A percentile compares a stretch with the other conserved stretches of the same genome.
These are phyloP conservation scores for Pisolithus sp. DNA, from an alignment of 768 basidiomycete genomes.

Conservation along the genomic window DNA sequence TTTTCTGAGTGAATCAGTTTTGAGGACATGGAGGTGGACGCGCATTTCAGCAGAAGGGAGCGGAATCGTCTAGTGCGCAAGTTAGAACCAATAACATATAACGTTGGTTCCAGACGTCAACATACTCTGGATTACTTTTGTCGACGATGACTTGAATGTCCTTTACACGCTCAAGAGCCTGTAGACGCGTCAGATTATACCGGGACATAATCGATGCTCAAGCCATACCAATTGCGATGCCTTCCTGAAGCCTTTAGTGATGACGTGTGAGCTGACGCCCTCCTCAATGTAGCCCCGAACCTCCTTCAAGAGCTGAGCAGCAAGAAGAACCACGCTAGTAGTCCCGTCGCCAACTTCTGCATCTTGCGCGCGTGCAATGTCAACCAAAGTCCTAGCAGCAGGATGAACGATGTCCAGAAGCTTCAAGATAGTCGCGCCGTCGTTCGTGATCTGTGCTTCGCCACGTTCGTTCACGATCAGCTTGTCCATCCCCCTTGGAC, in stretches of 20 bases:
- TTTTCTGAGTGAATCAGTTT: slow-evolving; percentile 98
- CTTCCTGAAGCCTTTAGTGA: slow-evolving; percentile 92
- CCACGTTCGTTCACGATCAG: slow-evolving; percentile 91
- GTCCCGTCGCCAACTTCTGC: slow-evolving; percentile 99
- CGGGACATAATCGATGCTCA: slow-evolving; percentile 1
- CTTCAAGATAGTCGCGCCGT: slow-evolving; percentile 98
- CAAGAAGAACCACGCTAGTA: slow-evolving; percentile 90
- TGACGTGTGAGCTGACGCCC: slow-evolving; percentile 93
- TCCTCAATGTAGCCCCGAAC: slow-evolving; percentile 89
- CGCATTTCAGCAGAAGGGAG: slow-evolving; percentile 91
- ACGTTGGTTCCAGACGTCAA: slow-evolving; percentile 7
- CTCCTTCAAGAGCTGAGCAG: slow-evolving; percentile 92
- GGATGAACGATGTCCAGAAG: slow-evolving; percentile 97
- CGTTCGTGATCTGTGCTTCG: slow-evolving; percentile 97
- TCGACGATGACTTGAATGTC: slow-evolving; percentile 87
- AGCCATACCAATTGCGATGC: slow-evolving; percentile 75
- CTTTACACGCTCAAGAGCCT: slow-evolving; percentile 85
- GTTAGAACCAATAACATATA: slow-evolving; percentile 4
- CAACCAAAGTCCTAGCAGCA: slow-evolving; percentile 94
- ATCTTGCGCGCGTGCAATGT: slow-evolving; percentile 97
- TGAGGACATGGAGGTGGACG: slow-evolving; percentile 99
- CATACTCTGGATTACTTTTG: slow-evolving; percentile 84
- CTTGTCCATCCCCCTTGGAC: slow-evolving; percentile 98
- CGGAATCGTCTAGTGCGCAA: slow-evolving; percentile 67
- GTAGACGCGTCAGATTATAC: slow-evolving; percentile 6